These are phyloP conservation scores for Colletotrichum sp. DNA, from an alignment of 2,329 filamentous ascomycete species.

Conservation along the genomic window DNA sequence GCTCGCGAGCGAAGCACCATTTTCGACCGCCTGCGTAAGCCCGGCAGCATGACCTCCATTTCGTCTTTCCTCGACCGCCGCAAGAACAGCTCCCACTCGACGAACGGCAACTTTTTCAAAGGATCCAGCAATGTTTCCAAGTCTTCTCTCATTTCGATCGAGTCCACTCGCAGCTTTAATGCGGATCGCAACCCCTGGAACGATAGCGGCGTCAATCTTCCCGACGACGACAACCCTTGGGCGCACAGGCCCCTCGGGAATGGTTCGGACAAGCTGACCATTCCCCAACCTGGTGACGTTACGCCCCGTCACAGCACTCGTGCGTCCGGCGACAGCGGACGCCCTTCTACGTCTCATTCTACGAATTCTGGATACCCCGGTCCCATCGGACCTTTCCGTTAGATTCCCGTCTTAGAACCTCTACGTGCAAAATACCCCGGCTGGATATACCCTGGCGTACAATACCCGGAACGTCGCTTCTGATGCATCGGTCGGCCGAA, in stretches of 20 bases:
- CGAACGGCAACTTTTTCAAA: conserved; percentile 87
- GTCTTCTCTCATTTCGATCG: conserved; percentile 93
- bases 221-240: conserved; percentile 82
- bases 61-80: conserved; percentile 94
- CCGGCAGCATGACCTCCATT: conserved; percentile 91
- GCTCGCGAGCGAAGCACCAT: conserved; percentile 80
- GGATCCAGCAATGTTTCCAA: conserved; percentile 90
- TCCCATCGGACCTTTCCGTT: conserved; percentile 90
- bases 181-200: conserved; percentile 98
- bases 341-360: conserved; percentile 94
- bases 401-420: conserved; percentile 55
- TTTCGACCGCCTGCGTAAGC: conserved; percentile 92
- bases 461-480: conserved; percentile 53
- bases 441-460: conserved; percentile 71
- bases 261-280: conserved; percentile 67
- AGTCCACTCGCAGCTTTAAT: conserved; percentile 87
- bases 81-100: conserved; percentile 90
- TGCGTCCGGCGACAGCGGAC: conserved; percentile 87
- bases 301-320: conserved; percentile 85
- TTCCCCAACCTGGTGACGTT: conserved; percentile 76
- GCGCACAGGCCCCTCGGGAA: conserved; percentile 67
- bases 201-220: conserved; percentile 92
- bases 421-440: conserved; percentile 63
- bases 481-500: conserved; percentile 52
- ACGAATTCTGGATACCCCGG: conserved; percentile 95